phyloP scores from a whole-genome alignment of 208 protist species.

The Acanthamoeba quina region DNA sequence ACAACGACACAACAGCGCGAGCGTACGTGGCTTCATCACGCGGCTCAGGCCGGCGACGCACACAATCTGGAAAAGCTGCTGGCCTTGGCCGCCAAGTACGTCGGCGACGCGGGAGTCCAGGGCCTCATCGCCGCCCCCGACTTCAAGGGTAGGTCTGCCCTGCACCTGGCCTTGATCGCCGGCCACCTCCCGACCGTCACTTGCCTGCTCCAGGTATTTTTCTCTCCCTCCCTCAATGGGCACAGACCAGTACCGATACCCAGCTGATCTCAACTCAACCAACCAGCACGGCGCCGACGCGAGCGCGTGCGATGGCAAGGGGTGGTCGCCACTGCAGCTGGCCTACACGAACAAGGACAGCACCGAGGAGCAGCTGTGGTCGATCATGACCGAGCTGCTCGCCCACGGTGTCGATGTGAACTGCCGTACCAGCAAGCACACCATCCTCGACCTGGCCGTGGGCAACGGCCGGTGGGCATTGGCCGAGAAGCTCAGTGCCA shows the following conservation, averaged over 20 bases:
- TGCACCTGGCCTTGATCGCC: neutral
- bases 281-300: constrained; percentile 11
- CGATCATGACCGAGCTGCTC: neutral
- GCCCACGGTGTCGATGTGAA: constrained; percentile 9
- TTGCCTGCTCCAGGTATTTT: neutral
- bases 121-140: neutral
- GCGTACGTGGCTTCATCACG: constrained; percentile 19
- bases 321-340: neutral
- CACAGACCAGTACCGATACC: neutral
- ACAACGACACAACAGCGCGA: neutral
- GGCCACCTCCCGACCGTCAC: neutral
- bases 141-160: neutral
- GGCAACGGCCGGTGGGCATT: neutral
- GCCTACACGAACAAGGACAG: neutral
- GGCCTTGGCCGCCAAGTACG: neutral
- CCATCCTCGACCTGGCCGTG: constrained; percentile 25
- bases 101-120: neutral
- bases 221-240: neutral
- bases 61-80: neutral
- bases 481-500: neutral
- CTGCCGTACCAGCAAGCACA: neutral
- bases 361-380: neutral
- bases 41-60: neutral
- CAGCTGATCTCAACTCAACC: too few relatives aligned
- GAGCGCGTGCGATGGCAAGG: neutral